Percentiles rank a stretch among this genome's conserved stretches.
Evolutionary conservation across 176 grass and related monocot genomes (phyloP).

Genomic region (Zizania latifolia): DNA sequence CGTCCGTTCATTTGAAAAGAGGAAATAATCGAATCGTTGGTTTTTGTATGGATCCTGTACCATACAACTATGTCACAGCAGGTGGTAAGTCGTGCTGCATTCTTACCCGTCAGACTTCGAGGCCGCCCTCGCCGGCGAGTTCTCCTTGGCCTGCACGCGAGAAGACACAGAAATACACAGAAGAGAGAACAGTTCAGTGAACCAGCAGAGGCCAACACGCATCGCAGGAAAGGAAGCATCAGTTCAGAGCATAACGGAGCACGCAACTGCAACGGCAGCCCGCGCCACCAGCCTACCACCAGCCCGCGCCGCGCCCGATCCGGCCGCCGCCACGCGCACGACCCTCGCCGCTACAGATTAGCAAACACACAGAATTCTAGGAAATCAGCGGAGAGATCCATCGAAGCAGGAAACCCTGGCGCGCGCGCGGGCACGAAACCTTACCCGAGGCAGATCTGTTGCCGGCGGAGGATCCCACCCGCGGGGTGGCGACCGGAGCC

Average conservation of each 20-base stretch:
- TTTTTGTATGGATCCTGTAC: background rate
- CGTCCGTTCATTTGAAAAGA: background rate
- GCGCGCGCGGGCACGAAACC: too few species aligned
- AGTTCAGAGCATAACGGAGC: background rate
- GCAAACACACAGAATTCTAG: background rate
- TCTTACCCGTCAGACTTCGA: constrained; percentile 37
- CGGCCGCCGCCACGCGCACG: constrained; percentile 12
- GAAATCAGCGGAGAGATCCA: background rate
- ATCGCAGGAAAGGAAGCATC: background rate
- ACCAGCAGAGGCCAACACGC: constrained; percentile 4
- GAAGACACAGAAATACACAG: background rate
- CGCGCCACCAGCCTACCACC: constrained; percentile 22
- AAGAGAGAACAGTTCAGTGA: background rate
- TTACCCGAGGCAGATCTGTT: constrained; percentile 9
- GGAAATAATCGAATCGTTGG: background rate
- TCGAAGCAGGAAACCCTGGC: background rate
- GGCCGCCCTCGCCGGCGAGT: constrained; percentile 12
- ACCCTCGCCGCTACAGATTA: constrained; percentile 25
- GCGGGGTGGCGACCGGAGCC: constrained; percentile 13
- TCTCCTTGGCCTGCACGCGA: constrained; percentile 34
- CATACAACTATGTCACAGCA: background rate
- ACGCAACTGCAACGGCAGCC: constrained; percentile 38
- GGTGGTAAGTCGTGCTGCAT: background rate
- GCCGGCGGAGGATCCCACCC: background rate
- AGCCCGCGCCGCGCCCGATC: background rate